phyloP scores from a whole-genome alignment of 2,329 filamentous ascomycete species.

The Ascochyta viciae-villosae region DNA sequence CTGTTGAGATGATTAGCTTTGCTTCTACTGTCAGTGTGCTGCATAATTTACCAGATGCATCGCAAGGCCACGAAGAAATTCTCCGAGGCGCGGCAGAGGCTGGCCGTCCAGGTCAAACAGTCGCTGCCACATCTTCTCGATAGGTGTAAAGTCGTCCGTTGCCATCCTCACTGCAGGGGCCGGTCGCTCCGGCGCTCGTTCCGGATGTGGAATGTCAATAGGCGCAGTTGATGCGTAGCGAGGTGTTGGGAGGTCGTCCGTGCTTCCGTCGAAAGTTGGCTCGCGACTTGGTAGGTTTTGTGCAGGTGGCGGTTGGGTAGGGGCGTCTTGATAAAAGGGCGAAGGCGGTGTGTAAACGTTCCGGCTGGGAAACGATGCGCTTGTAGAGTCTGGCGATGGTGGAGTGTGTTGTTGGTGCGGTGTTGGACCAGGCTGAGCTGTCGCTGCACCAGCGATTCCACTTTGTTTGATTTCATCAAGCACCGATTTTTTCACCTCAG shows the following conservation, averaged over 20 bases:
- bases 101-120: conserved; percentile 73
- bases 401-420: conserved; percentile 48
- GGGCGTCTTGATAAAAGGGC: conserved; percentile 49
- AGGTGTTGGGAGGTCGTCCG: conserved; percentile 40
- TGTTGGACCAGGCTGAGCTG: conserved; percentile 40
- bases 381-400: conserved; percentile 54
- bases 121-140: conserved; percentile 76
- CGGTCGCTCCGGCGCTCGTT: conserved; percentile 36
- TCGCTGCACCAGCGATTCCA: conserved; percentile 34
- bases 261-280: conserved; percentile 40
- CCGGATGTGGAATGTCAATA: conserved; percentile 30
- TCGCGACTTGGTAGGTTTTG: conserved; percentile 45
- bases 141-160: conserved; percentile 48
- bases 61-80: conserved; percentile 77
- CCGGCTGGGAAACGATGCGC: conserved; percentile 56
- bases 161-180: conserved; percentile 37
- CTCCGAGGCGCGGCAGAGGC: conserved; percentile 71
- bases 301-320: conserved; percentile 42
- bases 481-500: conserved; percentile 59
- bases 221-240: conserved; percentile 35
- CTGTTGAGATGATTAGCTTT: conserved; percentile 48
- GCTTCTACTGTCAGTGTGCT: neutral
- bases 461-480: conserved; percentile 57
- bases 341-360: conserved; percentile 64
- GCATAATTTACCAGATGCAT: conserved; percentile 68